Base-by-base conservation (phyloP, 768 basidiomycete species). In the Pulveroboletus ravenelii region DNA sequence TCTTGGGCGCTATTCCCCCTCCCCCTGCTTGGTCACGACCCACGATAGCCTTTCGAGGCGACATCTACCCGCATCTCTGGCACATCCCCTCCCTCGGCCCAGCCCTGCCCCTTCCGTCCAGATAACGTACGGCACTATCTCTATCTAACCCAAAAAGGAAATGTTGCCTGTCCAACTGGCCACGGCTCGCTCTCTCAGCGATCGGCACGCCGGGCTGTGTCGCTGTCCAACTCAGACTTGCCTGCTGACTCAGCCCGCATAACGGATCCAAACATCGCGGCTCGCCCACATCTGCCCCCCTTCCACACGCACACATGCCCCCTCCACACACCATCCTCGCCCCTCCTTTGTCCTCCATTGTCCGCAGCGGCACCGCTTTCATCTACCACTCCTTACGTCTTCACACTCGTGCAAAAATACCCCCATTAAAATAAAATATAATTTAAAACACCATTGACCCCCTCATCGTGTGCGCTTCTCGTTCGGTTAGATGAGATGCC, bases 11-110 rank as follows among this genome's bases (percentile, higher is more conserved):
- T 47, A 59, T 48, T 45, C 41, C 40, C 31, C 27, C 42, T 10
- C 59, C 49, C 50, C 50, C 29, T 48, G 61, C 58, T 45, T 52
- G 42, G 47, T 49, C 54, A 50, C 50, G 41, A 51, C 55, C 44
- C 60, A 67, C 67, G 65, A 64, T 69, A 69, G 17, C 67, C 65
- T 66, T 66, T 68, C 57, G 53, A 66, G 65, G 65, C n/a, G 57
- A 56, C 52, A 41, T 14, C 56, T 47, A 42, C 57, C 67, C 67
- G 52, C 59, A 48, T 59, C 54, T 63, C 18, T 42, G 66, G 59
- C 27, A 48, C 27, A 2, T 18, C 56, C 62, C 32, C 0, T 15
- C 25, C 20, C 40, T 41, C 47, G 65, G 65, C 2, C 32, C 62
- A 0, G 0, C 0, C 34, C 15, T 52, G 51, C 51, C 67, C 20